Evolutionary conservation across 495 filamentous ascomycete genomes (phyloP), one percentile per base, ranked within the genome.

Genomic region (Neurospora sp.): DNA sequence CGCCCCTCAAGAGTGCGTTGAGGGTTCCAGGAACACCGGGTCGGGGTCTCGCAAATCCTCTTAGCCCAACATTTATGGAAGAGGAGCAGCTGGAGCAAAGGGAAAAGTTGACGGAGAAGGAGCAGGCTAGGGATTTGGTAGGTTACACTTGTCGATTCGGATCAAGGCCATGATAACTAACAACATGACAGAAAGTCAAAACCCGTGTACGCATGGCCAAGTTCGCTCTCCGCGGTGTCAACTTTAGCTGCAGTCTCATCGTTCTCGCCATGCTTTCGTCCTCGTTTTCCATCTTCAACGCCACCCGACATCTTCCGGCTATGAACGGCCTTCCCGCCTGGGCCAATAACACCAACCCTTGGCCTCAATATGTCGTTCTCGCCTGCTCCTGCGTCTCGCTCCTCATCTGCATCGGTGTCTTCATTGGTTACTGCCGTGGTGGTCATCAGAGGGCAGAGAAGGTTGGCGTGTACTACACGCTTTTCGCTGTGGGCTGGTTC

Each of bases 181-280:
- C 79, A 71, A 41, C 8, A 41, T 16, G 41, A 45, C 78, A 98
- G 95, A 93, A 92, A 88, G 87, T 97, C 80, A 99, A 99, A 86
- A 87, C 91, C 20, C 90, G 94, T 69, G 94, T 99, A 41, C 91
- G 96, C 16, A 87, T 98, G 78, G 96, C 94, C 73, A 99, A 99
- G 85, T 90, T 98, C 74, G 88, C 96, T 74, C 90, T 99, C 39
- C 91, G 96, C 74, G 90, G 93, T 70, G 90, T 97, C 81, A 98
- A 94, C 87, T 98, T 98, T 82, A 93, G 91, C 82, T 99, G 96
- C 86, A 94, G 92, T 85, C 86, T 97, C 69, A 98, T 99, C 77
- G 92, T 99, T 73, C 87, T 99, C 68, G 84, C 93, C 71, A 92
- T 99, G 84, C 83, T 99, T 69, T 88, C 90, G 4, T 86, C 92